phyloP scores from a whole-genome alignment of 441 rosid species.

The Omphalea diandra region DNA sequence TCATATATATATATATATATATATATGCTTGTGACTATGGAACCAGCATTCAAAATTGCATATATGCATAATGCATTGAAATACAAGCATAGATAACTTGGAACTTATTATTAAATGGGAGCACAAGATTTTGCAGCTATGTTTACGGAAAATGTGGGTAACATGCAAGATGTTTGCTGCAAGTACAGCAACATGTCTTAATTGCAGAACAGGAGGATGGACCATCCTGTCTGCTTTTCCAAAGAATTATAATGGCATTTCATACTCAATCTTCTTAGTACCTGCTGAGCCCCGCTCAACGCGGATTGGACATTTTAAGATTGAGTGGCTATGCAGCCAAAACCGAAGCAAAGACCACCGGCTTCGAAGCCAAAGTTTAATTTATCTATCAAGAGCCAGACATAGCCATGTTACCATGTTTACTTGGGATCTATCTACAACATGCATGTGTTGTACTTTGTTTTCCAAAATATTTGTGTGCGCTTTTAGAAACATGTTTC shows the following conservation, averaged over 20 bases:
- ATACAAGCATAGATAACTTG: neutral
- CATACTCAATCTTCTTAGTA: conserved; percentile 4
- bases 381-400: conserved; percentile 17
- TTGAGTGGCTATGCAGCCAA: conserved; percentile 7
- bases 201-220: neutral
- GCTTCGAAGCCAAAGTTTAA: conserved; percentile 1
- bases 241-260: neutral
- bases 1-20: no score
- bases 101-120: neutral
- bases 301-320: conserved; percentile 17
- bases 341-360: neutral
- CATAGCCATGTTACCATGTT: conserved; percentile 59
- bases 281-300: conserved; percentile 16
- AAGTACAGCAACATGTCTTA: neutral
- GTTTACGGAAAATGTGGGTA: neutral
- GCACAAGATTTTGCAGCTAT: neutral
- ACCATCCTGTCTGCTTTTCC: neutral
- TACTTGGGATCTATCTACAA: conserved; percentile 25
- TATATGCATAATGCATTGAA: neutral
- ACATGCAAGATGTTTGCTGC: neutral
- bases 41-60: neutral
- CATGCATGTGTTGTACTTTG: conserved; percentile 13
- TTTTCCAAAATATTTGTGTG: conserved; percentile 29
- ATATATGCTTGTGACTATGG: neutral
- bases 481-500: conserved; percentile 58